Evolutionary conservation across 2,329 filamentous ascomycete genomes (phyloP), one percentile per base, ranked within the genome.

Genomic region (Ploettnerulaceae sp.): DNA sequence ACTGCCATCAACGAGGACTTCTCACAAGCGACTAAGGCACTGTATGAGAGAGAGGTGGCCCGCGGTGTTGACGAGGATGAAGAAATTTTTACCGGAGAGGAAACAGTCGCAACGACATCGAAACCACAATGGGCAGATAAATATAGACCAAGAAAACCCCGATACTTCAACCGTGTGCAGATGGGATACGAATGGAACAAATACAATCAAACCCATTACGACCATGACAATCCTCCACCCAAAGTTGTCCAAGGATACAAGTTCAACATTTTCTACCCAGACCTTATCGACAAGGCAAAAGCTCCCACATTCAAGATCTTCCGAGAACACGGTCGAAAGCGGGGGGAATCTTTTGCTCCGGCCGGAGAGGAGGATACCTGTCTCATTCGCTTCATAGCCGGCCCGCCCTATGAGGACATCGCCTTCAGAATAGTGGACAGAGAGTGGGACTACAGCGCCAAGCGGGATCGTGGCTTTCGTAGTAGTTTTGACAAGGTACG

Each of bases 141-240:
- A 67, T 86, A 95, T 66, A 80, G 85, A 29, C 89, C 91, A 6
- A 80, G 93, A 53, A 98, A 97, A 68, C 93, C 93, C 9, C 81
- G 86, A 50, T 97, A 96, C 69, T 98, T 98, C 76, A 97, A 97
- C 64, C 84, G 93, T 31, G 90, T 97, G 36, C 90, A 95, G 67
- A 96, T 96, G 87, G 93, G 93, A 43, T 98, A 97, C 67, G 93
- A 98, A 67, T 98, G 93, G 93, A 98, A 98, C 74, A 98, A 98
- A 69, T 98, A 98, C 76, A 98, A 98, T 63, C 93, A 98, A 69
- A 98, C 93, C 9, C 93, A 98, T 69, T 98, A 98, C 70, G 93
- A 97, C 66, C 89, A 96, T 66, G 91, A 97, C 64, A 96, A 97
- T 61, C 93, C 93, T 2, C 93, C 93, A 1, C 93, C 93, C 20